phyloP scores from a whole-genome alignment of 1,284 basidiomycete genomes.

The Marasmius fiardii region DNA sequence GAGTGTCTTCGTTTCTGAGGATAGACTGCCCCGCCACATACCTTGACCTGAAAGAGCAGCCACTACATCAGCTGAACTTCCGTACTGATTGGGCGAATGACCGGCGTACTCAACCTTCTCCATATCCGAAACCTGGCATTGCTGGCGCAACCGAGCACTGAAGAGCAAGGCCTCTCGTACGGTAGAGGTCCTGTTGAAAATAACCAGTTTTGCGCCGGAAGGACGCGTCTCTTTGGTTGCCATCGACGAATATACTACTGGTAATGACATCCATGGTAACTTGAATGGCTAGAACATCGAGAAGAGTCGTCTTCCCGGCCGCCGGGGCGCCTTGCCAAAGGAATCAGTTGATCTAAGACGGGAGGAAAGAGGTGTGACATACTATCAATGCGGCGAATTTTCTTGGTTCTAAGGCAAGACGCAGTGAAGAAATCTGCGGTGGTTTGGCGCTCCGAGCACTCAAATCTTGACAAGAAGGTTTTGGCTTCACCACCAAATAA shows the following conservation, averaged over 20 bases:
- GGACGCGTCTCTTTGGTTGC: slow-evolving; percentile 49
- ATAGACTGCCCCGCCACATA: no score
- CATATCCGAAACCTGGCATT: slow-evolving; percentile 41
- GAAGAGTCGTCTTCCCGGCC: slow-evolving; percentile 54
- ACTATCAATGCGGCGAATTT: slow-evolving; percentile 49
- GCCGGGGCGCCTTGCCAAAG: slow-evolving; percentile 45
- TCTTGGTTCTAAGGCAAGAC: no score
- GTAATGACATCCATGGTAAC: slow-evolving; percentile 59
- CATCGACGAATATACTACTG: slow-evolving; percentile 64
- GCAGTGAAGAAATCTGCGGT: no score
- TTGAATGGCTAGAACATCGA: slow-evolving; percentile 66
- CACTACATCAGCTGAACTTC: slow-evolving; percentile 60
- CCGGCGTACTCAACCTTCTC: slow-evolving; percentile 70
- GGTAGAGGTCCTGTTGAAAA: slow-evolving; percentile 51
- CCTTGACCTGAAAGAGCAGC: slow-evolving; percentile 58
- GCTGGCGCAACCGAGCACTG: slow-evolving; percentile 63
- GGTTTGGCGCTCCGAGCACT: no score
- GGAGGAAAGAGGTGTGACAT: background rate
- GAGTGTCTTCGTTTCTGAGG: no score
- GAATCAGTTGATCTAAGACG: background rate
- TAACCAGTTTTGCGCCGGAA: slow-evolving; percentile 62
- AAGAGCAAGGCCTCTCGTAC: slow-evolving; percentile 70
- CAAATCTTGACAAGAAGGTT: no score
- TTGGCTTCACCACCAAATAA: no score
- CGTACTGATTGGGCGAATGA: slow-evolving; percentile 64